Base-by-base conservation (phyloP, 176 grass and related monocot genomes). In the Aegilops umbellulata region DNA sequence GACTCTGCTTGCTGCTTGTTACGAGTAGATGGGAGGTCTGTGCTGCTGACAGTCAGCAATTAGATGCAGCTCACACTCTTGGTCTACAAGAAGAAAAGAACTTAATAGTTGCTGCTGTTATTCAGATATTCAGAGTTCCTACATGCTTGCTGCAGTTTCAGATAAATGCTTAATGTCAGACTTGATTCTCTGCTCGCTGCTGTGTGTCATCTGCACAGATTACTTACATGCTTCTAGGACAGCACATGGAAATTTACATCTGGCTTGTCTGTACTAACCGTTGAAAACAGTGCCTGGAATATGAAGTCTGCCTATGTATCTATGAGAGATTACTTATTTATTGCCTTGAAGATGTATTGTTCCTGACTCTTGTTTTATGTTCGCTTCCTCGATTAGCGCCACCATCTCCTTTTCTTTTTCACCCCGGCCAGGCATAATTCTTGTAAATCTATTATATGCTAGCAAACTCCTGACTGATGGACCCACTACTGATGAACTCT, bases 51-150 rank as follows among this genome's bases (percentile, higher is more conserved):
- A 84, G 76, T 81, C 26, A n/a, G 81, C 71, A 64, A 76, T 76
- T 81, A 80, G 44, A 91, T 81, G 61, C 82, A 81, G 69, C 22
- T 87, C 10, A 66, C 7, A 80, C 12, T 78, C 65, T 25, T 71
- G 65, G 79, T 71, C 15, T 87, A 26, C 42, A 75, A 66, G 60
- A 86, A 60, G 57, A 78, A 80, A 72, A 69, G 22, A 84, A 34
- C 74, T 60, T 87, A 76, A 76, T 39, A 53, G 16, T 51, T 17
- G 47, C 15, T 51, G 47, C 16, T 17, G 47, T 51, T 51, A 0
- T 17, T 49, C 35, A 75, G 49, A 76, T 47, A 67, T 51, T 47
- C 75, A 41, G 60, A 87, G 38, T 76, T 53, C 3, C 6, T 84
- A 62, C 36, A 9, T 39, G 7, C 16, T 53, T 19, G 46, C 14